These are phyloP conservation scores for Geotrichum bryndzae DNA, from an alignment of 1,139 yeast species.

Conservation along the genomic window DNA sequence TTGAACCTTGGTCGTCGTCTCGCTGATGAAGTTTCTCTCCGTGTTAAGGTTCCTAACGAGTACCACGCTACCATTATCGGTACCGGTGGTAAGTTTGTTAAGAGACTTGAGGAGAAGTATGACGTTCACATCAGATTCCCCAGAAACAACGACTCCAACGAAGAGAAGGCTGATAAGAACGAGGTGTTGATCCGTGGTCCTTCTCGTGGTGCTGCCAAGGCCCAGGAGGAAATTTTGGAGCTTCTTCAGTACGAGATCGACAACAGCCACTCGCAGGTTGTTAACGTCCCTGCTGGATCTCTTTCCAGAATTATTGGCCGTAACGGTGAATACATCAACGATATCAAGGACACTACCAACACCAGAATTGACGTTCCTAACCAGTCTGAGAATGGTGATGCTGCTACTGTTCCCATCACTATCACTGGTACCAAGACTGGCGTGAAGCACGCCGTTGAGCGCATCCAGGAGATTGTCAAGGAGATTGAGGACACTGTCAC, in stretches of 20 bases:
- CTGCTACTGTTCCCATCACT: slow-evolving; percentile 47
- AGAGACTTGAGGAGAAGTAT: slow-evolving; percentile 87
- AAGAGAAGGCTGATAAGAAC: slow-evolving; percentile 37
- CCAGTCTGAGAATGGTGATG: slow-evolving; percentile 29
- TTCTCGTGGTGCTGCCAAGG: slow-evolving; percentile 79
- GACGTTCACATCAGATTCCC: slow-evolving; percentile 80
- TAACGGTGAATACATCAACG: slow-evolving; percentile 76
- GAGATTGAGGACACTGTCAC: slow-evolving; percentile 63
- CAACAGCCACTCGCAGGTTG: slow-evolving; percentile 61
- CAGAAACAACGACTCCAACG: slow-evolving; percentile 34
- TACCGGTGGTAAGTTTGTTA: slow-evolving; percentile 71
- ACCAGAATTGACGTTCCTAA: slow-evolving; percentile 65
- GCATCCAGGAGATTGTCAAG: slow-evolving; percentile 57
- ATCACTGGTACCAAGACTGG: slow-evolving; percentile 76
- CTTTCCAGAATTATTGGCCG: slow-evolving; percentile 86
- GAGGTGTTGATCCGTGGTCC: slow-evolving; percentile 85
- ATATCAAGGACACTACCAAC: slow-evolving; percentile 74
- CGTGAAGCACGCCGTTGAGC: slow-evolving; percentile 66
- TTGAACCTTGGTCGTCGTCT: slow-evolving; percentile 59
- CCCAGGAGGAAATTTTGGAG: slow-evolving; percentile 80
- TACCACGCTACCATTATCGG: slow-evolving; percentile 85
- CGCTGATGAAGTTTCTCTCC: slow-evolving; percentile 72
- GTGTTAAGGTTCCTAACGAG: slow-evolving; percentile 65
- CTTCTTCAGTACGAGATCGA: slow-evolving; percentile 82
- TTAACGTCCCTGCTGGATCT: slow-evolving; percentile 65